Evolutionary conservation across 2,329 filamentous ascomycete species (phyloP).

Genomic region (Sordariomycetes sp.): DNA sequence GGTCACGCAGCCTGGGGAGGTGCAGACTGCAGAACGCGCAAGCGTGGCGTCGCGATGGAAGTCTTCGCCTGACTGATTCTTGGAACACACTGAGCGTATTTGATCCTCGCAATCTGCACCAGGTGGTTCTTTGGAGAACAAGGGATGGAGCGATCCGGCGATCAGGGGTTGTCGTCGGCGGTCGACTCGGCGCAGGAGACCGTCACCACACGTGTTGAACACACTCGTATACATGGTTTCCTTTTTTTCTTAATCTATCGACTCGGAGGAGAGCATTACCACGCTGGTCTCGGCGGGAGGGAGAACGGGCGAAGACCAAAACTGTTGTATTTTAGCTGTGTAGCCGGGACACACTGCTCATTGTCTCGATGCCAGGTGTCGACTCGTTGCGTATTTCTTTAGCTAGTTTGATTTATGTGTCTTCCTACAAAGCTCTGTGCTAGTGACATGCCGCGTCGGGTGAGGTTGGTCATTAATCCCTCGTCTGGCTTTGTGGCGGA

Average conservation of each 20-base stretch:
- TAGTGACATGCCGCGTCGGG: too few relatives aligned
- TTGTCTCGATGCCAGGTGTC: constrained; percentile 18
- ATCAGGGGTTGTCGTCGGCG: constrained; percentile 5
- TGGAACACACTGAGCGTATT: constrained; percentile 1
- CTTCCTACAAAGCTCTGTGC: constrained; percentile 10
- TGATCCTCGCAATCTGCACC: neutral
- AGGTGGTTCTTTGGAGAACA: constrained; percentile 11
- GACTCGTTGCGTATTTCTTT: constrained; percentile 25
- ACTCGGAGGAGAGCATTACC: neutral
- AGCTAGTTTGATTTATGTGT: constrained; percentile 28
- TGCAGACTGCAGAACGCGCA: neutral
- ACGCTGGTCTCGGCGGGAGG: constrained; percentile 9
- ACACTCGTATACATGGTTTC: constrained; percentile 13
- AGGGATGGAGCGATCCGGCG: constrained; percentile 11
- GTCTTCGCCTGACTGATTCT: neutral
- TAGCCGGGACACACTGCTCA: constrained; percentile 20
- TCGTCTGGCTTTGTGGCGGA: too few relatives aligned
- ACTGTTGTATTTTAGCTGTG: constrained; percentile 29
- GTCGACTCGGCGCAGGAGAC: constrained; percentile 2
- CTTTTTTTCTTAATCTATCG: constrained; percentile 14
- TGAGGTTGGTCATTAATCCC: too few relatives aligned
- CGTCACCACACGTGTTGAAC: constrained; percentile 11
- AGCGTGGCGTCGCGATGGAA: neutral
- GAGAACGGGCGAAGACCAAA: constrained; percentile 17
- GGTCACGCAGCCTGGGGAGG: too few relatives aligned